These are phyloP conservation scores for Sesbania bispinosa DNA, from an alignment of 306 rosid species.

Conservation along the genomic window DNA sequence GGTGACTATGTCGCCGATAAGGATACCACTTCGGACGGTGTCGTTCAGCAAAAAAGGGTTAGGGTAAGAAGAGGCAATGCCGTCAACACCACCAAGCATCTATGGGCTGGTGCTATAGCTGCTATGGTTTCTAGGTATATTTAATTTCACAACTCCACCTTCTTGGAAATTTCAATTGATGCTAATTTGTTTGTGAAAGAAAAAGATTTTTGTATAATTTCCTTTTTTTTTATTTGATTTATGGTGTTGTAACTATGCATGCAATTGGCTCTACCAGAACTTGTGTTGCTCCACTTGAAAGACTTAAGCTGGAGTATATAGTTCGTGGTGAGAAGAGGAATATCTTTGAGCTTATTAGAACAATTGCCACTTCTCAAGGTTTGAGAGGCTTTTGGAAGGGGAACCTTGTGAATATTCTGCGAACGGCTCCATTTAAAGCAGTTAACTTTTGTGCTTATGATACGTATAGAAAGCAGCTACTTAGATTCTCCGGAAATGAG, in stretches of 20 bases:
- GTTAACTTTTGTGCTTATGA: constrained; percentile 87
- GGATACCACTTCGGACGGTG: constrained; percentile 17
- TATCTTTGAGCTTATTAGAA: constrained; percentile 56
- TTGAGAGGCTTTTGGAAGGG: constrained; percentile 98
- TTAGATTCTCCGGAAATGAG: constrained; percentile 60
- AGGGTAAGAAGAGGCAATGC: constrained; percentile 49
- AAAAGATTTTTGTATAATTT: not conserved
- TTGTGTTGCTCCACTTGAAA: constrained; percentile 93
- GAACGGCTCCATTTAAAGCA: constrained; percentile 96
- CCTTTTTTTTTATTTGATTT: too few relatives aligned
- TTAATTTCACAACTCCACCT: not conserved
- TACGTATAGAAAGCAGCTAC: constrained; percentile 85
- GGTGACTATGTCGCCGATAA: constrained; percentile 48
- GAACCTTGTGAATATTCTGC: constrained; percentile 82
- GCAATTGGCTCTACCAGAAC: constrained; percentile 62
- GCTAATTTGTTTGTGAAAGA: not conserved
- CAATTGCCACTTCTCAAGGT: constrained; percentile 79
- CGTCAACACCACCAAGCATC: constrained; percentile 82
- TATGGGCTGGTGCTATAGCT: constrained; percentile 96
- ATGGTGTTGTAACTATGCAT: too few relatives aligned
- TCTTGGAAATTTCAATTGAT: too few relatives aligned
- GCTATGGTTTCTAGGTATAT: constrained; percentile 96
- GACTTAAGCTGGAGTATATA: constrained; percentile 94
- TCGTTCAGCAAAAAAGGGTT: constrained; percentile 35
- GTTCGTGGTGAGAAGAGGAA: constrained; percentile 79